Base-by-base conservation (phyloP, 352 stramenopile genomes). In the Globisporangium recalcitrans region DNA sequence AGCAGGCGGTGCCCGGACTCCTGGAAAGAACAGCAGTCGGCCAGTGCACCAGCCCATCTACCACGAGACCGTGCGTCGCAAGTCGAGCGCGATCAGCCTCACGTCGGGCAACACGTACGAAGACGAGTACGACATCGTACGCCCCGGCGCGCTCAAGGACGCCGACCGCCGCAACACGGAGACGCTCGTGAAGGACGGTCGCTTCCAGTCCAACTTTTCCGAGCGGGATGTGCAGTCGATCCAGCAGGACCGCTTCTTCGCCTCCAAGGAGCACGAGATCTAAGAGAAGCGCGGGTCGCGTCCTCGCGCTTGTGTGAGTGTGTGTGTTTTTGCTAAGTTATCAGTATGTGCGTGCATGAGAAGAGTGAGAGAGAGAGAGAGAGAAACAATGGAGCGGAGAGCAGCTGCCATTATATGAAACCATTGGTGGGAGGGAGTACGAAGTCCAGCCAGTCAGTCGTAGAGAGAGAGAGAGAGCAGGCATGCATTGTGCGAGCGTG, bases 111-210 rank as follows among this genome's bases (percentile, higher is more conserved):
- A 62, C 24, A 59, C 55, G 62, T 67, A 69, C 49, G 69, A 67
- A 4, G 82, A 86, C 59, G 80, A 91, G 62, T 92, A 85, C 52
- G 82, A 92, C 52, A 92, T 92, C 32, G 80, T 92, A 0, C 78
- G 85, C 60, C 77, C 78, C 1, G 71, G 70, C 26, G 82, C 73
- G 42, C 74, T 92, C 56, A 70, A 55, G 2, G 78, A 84, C 7
- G 75, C 71, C 27, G 80, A 88, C 44, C 69, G 70, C n/a, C 78
- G 82, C 51, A 83, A 81, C 64, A 92, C 80, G 6, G 82, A 92
- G 71, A 77, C 78, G 66, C 38, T 90, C 16, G 78, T 87, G 11
- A 62, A 73, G 8, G 79, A 85, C 47, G 67, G 70, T 48, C 79
- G 72, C 27, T 92, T 89, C 9, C 74, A 86, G 62, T 92, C 82